Evolutionary conservation across 1,284 basidiomycete species (phyloP).

Genomic region (Testicularia cyperi): DNA sequence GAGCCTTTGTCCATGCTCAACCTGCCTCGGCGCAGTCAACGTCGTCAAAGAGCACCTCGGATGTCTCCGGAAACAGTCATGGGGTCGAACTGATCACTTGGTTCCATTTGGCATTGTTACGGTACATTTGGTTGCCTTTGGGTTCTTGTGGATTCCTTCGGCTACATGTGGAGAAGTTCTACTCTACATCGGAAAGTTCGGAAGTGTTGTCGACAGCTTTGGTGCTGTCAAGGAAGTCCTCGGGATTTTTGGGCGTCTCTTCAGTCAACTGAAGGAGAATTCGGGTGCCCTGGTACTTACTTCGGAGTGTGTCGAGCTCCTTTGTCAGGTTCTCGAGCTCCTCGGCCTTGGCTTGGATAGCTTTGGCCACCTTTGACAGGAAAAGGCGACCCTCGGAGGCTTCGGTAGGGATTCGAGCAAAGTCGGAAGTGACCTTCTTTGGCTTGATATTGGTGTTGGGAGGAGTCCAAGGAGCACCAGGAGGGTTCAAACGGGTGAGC

Average conservation of each 20-base stretch:
- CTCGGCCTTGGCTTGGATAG: neutral
- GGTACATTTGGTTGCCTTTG: neutral
- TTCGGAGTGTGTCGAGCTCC: no score
- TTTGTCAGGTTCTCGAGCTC: neutral
- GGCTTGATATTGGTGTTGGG: neutral
- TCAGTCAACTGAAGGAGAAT: no score
- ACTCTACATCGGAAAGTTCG: neutral
- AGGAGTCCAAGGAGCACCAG: no score
- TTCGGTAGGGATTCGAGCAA: neutral
- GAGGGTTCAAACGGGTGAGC: no score
- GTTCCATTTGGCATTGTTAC: neutral
- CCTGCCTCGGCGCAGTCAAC: neutral
- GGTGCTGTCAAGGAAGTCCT: neutral
- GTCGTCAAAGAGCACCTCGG: neutral
- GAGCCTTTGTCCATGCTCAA: neutral
- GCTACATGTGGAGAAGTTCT: neutral
- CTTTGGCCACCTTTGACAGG: neutral
- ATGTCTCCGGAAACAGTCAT: no score
- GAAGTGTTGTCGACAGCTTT: neutral
- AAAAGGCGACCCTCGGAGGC: neutral
- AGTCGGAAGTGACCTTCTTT: neutral
- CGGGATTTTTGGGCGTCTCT: no score
- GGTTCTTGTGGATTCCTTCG: conserved; percentile 1
- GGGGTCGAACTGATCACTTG: no score
- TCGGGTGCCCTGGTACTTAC: no score